Percentiles rank a stretch among this genome's conserved stretches.
phyloP scores from a whole-genome alignment of 345 rosid species.

The Stellera chamaejasme region DNA sequence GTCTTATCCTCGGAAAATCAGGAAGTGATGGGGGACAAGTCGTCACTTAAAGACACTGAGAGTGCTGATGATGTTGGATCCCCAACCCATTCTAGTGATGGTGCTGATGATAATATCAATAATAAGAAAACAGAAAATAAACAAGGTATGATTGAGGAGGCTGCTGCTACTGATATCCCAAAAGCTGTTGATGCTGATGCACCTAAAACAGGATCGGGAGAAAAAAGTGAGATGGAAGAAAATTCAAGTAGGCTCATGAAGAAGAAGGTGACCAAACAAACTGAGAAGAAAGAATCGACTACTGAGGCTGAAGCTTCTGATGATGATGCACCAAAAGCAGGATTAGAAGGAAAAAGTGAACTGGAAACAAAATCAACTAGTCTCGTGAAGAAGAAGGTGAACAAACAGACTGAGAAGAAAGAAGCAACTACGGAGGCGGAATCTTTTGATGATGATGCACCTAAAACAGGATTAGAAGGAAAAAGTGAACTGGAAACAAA shows the following conservation, averaged over 20 bases:
- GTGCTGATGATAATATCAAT: constrained; percentile 36
- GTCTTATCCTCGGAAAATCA: constrained; percentile 32
- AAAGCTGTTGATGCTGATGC: constrained; percentile 24
- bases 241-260: no score
- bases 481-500: constrained; percentile 34
- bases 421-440: no score
- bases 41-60: constrained; percentile 29
- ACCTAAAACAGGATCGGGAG: constrained; percentile 38
- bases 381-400: no score
- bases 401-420: no score
- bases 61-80: constrained; percentile 23
- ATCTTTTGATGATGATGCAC: neutral
- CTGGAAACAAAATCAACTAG: no score
- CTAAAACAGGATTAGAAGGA: neutral
- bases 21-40: constrained; percentile 17
- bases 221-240: constrained; percentile 11
- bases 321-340: constrained; percentile 30
- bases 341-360: constrained; percentile 32
- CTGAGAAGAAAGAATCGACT: no score
- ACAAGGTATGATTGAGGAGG: constrained; percentile 23
- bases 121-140: constrained; percentile 24
- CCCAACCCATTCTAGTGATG: constrained; percentile 28
- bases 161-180: neutral
- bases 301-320: constrained; percentile 14
- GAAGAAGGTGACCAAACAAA: no score